Evolutionary conservation across 2,329 filamentous ascomycete species (phyloP).

Genomic region (Leptographium galeiforme): DNA sequence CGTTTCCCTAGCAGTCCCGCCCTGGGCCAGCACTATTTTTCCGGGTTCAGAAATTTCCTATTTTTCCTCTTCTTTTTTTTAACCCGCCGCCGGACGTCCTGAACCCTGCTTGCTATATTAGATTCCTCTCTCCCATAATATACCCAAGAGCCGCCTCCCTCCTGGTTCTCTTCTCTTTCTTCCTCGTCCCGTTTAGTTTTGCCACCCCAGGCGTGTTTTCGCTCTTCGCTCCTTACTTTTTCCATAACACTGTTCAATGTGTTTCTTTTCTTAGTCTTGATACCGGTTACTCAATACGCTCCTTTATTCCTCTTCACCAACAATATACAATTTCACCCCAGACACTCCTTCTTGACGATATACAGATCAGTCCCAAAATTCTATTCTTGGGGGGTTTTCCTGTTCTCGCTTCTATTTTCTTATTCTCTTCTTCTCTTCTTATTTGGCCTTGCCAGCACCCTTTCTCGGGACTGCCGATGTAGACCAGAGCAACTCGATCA

Average conservation of each 20-base stretch:
- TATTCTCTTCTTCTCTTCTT: too few relatives aligned
- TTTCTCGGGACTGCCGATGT: too few relatives aligned
- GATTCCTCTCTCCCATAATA: constrained; percentile 27
- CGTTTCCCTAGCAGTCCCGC: background rate
- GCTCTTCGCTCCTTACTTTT: background rate
- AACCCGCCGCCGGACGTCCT: background rate
- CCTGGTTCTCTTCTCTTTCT: background rate
- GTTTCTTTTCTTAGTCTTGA: constrained; percentile 20
- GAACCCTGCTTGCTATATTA: constrained; percentile 21
- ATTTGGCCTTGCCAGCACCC: too few relatives aligned
- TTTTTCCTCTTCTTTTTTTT: background rate
- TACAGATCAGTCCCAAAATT: too few relatives aligned
- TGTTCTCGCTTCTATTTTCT: too few relatives aligned
- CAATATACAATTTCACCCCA: constrained; percentile 4
- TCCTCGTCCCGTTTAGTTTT: constrained; percentile 18
- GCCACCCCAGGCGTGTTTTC: background rate
- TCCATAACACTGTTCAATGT: constrained; percentile 21
- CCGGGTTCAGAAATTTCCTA: background rate
- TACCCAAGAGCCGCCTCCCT: constrained; percentile 32
- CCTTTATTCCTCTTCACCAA: constrained; percentile 17
- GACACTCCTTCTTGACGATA: constrained; percentile 14
- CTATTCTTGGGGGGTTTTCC: too few relatives aligned
- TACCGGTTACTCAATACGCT: constrained; percentile 29
- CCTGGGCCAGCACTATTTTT: background rate
- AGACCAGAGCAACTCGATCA: background rate